Evolutionary conservation across 257 asterid species (phyloP), one percentile per base, ranked within the genome.

Genomic region (Fraxinus quadrangulata): DNA sequence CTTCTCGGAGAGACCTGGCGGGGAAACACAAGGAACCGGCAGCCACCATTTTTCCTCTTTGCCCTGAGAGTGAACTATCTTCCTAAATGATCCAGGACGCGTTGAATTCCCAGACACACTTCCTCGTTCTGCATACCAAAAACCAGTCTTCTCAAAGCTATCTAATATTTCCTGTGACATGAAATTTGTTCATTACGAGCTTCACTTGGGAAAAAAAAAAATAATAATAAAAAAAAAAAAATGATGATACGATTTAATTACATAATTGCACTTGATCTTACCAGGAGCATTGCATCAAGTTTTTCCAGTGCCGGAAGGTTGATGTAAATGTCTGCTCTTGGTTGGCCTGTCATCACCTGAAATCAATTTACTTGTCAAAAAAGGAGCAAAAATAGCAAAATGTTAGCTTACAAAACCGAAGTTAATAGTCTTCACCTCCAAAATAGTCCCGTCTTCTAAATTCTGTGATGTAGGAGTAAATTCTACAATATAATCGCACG

Each of bases 41-140:
- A 90, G 70, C 99, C 99, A 92, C 97, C 97, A 90, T 69, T 96
- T 93, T 36, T 93, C 97, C 67, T 89, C 96, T 14, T 84, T 87
- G 4, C 94, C 83, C 70, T 85, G 92, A 34, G 92, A 90, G 83
- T 82, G 92, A 56, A 82, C 70, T 13, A 89, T 73, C 83, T 81
- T 89, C 82, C 97, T 80, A 47, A 91, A 92, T 17, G 96, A 92
- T n/a, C 95, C 97, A 0, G 90, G 85, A 17, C 85, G 88, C 0
- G 86, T 83, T 28, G 96, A 85, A 63, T 84, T 90, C 16, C 82
- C 88, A 0, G 97, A 87, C 75, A 86, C 83, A 78, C 95, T 92
- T 28, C 97, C 97, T 71, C 88, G 80, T 70, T 93, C 97, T 10
- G 91, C 98, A 72, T 95, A 95, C 99, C 97, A 90, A 72, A 95